Base-by-base conservation (phyloP, 108 stramenopile species). In the Conticribra weissflogii region DNA sequence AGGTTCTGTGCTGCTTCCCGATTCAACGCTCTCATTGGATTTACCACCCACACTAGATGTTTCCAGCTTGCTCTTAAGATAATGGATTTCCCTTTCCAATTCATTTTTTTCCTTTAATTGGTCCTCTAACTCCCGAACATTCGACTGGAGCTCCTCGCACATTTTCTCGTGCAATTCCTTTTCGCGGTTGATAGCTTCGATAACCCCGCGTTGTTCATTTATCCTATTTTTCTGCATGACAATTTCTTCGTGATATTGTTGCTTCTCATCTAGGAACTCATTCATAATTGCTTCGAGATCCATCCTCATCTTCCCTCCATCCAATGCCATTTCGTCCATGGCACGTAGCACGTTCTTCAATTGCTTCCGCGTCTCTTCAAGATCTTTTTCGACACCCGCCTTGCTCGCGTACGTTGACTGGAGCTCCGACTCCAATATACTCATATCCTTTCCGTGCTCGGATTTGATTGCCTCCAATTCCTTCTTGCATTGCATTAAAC, bases 311-410 rank as follows among this genome's bases (percentile, higher is more conserved):
- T 54, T 72, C 12, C 64, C 78, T 30, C 66, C 71, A 56, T 72
- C 70, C 44, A 54, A 17, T 41, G 64, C 54, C 78, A 79, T 79
- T 8, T 68, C 78, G 36, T 79, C 71, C 25, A 79, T 23, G 33
- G 48, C 72, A n/a, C 50, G 50, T 24, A 79, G 31, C 54, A 71
- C 78, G 56, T 51, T 72, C n/a, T 66, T 41, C 2, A 79, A 54
- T 33, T 79, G 78, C 18, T 54, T 48, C 25, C 34, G 70, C 1
- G 71, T 63, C 8, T 72, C 71, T 47, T 66, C 52, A 1, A 71
- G 66, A 27, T 79, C 70, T 23, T 36, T 44, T 25, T 79, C 78
- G 5, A 66, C 54, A 17, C 50, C 65, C 17, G 61, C 54, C 52
- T 79, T 66, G 41, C 33, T 41, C 12, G 50, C 48, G 24, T 54